These are phyloP conservation scores for Paraglomus occultum DNA, from an alignment of 192 early-diverging fungal species.

Conservation along the genomic window DNA sequence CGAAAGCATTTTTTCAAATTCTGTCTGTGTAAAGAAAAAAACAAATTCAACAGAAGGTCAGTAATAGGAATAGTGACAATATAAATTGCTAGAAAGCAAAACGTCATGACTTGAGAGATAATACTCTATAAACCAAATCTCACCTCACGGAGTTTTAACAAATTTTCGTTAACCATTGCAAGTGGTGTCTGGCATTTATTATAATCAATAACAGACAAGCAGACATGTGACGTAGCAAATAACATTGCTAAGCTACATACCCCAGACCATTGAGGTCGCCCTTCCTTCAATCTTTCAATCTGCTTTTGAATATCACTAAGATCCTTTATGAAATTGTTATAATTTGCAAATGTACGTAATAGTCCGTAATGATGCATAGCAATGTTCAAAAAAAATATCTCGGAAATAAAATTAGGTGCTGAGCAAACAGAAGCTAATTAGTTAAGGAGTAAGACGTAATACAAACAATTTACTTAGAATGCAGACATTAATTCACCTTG, in stretches of 20 bases:
- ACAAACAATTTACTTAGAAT: background rate
- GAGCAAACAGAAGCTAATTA: background rate
- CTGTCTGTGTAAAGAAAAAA: constrained; percentile 38
- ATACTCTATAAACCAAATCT: background rate
- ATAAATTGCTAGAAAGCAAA: too few species aligned
- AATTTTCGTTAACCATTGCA: constrained; percentile 37
- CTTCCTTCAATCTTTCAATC: constrained; percentile 58
- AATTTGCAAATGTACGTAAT: constrained; percentile 68
- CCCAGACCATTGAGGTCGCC: constrained; percentile 41
- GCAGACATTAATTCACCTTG: background rate
- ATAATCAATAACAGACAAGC: too few species aligned
- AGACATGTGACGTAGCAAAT: background rate
- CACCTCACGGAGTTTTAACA: constrained; percentile 43
- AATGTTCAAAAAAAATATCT: constrained; percentile 83
- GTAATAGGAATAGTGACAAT: background rate
- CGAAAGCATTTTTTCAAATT: constrained; percentile 68
- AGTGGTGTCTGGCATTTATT: constrained; percentile 21
- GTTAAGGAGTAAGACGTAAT: background rate
- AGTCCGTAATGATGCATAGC: constrained; percentile 78
- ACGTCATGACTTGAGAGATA: too few species aligned
- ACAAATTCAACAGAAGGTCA: background rate
- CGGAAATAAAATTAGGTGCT: constrained; percentile 81
- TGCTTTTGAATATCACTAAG: constrained; percentile 69
- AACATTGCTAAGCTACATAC: constrained; percentile 29
- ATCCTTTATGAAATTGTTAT: constrained; percentile 63